Percentiles rank a stretch among this genome's conserved stretches.
Conservation (phyloP, 2,329 filamentous ascomycete species). For the Scopulariopsis brevicaulis region DNA sequence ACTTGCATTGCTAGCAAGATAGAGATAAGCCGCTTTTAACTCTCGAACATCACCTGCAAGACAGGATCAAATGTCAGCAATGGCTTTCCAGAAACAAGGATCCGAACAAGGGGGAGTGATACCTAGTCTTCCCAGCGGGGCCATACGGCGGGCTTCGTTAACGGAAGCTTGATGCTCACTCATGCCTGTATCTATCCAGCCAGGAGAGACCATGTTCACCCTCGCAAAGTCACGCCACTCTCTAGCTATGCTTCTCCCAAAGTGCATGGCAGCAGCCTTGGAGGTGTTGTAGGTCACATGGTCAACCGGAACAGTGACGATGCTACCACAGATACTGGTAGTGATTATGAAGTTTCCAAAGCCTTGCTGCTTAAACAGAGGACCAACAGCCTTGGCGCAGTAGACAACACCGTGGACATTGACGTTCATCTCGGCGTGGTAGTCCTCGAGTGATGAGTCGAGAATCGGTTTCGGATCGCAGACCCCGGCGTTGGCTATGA, state of each 20-base stretch:
- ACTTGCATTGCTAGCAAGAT: too few species aligned
- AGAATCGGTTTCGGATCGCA: constrained; percentile 29
- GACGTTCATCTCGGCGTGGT: constrained; percentile 56
- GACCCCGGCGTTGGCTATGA: constrained; percentile 48
- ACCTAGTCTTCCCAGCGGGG: too few species aligned
- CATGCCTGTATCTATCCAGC: constrained; percentile 67
- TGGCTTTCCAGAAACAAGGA: too few species aligned
- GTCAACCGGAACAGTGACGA: constrained; percentile 66
- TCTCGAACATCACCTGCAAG: too few species aligned
- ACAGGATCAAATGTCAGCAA: too few species aligned
- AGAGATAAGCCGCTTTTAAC: too few species aligned
- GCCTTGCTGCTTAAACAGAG: constrained; percentile 58
- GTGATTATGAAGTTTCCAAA: constrained; percentile 70
- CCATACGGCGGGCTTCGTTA: too few species aligned
- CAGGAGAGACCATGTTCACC: constrained; percentile 61
- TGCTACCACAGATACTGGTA: constrained; percentile 66
- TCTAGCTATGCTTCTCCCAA: constrained; percentile 49
- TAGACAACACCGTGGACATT: constrained; percentile 72
- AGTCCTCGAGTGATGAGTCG: constrained; percentile 55
- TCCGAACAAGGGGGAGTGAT: too few species aligned
- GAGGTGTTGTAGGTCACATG: constrained; percentile 65
- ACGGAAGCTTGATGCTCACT: too few species aligned
- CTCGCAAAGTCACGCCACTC: constrained; percentile 70
- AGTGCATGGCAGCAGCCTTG: constrained; percentile 52
- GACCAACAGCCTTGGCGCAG: constrained; percentile 59